Base-by-base conservation (phyloP, 345 rosid genomes). In the Salix purpurea region DNA sequence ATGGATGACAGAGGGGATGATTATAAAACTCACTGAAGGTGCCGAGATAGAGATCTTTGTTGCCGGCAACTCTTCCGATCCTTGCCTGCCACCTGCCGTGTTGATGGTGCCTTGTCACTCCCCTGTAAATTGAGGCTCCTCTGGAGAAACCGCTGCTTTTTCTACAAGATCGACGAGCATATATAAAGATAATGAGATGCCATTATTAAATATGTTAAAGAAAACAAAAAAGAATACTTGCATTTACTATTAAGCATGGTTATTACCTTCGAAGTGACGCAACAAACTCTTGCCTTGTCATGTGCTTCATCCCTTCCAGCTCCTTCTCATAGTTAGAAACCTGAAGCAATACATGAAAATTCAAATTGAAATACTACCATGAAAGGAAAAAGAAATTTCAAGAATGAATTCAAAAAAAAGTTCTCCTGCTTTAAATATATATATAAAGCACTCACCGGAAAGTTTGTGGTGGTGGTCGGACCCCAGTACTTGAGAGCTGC, bases 401-500 rank as follows among this genome's bases (percentile, higher is more conserved):
- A 16, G 1, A 40, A 1, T 11, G 19, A 67, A 0, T 16, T 6
- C 4, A 44, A 44, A 12, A 28, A 26, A 23, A 21, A 2, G 44
- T 23, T 11, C 7, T 34, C 34, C 7, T 36, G 2, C 65, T 54
- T 21, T 54, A 19, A 19, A 52, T 14, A 34, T 34, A 34, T n/a
- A 58, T 18, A 23, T 3, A 58, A 4, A 56, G 23, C 8, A 69
- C 37, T 76, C 79, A 90, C 98, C 74, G 94, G 94, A 82, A 92
- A 94, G 78, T 94, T 94, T 14, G 96, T 94, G 16, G 97, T 92
- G 1, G 98, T 92, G 72, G 92, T 86, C 65, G 94, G 92, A 85
- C 97, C 98, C 97, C 98, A 94, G 83, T 92, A 94, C 86, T 94
- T 94, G 77, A 94, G 97, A 81, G 97, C 98, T 23, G 98, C 98